Base-by-base conservation (phyloP, 148 eudicot species). In the Amaranthus cruentus region DNA sequence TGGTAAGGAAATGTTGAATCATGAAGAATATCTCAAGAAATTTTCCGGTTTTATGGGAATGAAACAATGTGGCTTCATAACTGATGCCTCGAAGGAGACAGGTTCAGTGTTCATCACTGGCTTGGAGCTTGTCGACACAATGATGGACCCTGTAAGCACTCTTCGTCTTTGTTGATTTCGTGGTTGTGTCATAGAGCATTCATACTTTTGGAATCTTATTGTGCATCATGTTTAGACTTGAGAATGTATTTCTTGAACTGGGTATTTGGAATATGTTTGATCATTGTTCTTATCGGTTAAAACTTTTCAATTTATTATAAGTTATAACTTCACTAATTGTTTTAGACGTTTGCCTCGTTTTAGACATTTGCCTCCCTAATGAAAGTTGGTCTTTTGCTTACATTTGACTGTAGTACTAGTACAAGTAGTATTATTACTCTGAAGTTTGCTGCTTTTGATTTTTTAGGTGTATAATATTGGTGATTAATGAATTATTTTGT, bases 81-180 rank as follows among this genome's bases (percentile, higher is more conserved):
- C 88, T 4, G 90, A 89, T 76, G 98, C 92, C 58, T 86, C 97
- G 51, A 88, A 87, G 75, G 97, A 87, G 73, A 79, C 78, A 38
- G 83, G 85, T 11, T 74, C 73, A 9, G 83, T 87, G 49, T 73
- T 78, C 55, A 82, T 80, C 66, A 79, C 76, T 68, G 83, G 90
- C 84, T 72, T 61, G 73, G 83, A 84, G 55, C 84, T 91, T 46
- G 89, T 79, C 15, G 91, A 88, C 12, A 52, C 84, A n/a, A 76
- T 93, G 80, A 88, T 89, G 90, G 73, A 79, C 76, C 77, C 76
- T 49, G 93, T 92, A 88, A 77, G 90, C 4, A 50, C 64, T 77
- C 57, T 49, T 14, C n/a, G n/a, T 13, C 57, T 61, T 38, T 14
- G 43, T 43, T 72, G 1, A 54, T 28, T 48, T 56, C 53, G 2